Evolutionary conservation across 2,329 filamentous ascomycete genomes (phyloP).

Genomic region (Gnomoniopsis sp.): DNA sequence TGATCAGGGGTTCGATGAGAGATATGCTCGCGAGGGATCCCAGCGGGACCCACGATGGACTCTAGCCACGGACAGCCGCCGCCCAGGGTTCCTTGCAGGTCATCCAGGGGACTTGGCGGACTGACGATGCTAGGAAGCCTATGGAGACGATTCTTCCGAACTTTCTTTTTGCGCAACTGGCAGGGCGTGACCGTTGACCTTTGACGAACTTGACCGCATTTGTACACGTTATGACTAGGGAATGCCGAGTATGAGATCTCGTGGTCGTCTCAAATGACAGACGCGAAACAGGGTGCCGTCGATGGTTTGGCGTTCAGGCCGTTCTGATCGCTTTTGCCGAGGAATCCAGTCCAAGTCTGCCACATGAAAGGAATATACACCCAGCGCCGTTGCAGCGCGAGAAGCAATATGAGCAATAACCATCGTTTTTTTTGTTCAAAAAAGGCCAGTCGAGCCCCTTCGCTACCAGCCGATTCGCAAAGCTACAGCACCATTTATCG

Average conservation of each 20-base stretch:
- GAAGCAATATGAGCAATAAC: constrained; percentile 1
- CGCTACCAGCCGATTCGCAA: neutral
- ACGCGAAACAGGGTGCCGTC: neutral
- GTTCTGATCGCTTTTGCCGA: constrained; percentile 6
- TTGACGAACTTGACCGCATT: constrained; percentile 5
- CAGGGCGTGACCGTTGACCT: constrained; percentile 3
- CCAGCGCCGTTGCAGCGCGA: neutral
- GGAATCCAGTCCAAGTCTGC: constrained; percentile 1
- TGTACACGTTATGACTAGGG: constrained; percentile 11
- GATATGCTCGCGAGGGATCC: constrained; percentile 7
- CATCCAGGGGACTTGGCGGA: neutral
- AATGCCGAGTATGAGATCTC: neutral
- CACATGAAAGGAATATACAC: neutral
- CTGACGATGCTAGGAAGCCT: neutral
- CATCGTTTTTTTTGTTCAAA: neutral
- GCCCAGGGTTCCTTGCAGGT: neutral
- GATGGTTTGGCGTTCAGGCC: neutral
- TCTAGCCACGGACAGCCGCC: constrained; percentile 4
- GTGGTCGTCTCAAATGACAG: neutral
- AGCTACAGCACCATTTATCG: neutral
- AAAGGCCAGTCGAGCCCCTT: neutral
- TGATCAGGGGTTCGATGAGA: neutral
- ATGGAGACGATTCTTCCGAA: neutral
- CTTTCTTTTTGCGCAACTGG: constrained; percentile 5
- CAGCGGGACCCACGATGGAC: constrained; percentile 1